phyloP scores from a whole-genome alignment of 257 asterid genomes.

The Solanum ahanhuiri region DNA sequence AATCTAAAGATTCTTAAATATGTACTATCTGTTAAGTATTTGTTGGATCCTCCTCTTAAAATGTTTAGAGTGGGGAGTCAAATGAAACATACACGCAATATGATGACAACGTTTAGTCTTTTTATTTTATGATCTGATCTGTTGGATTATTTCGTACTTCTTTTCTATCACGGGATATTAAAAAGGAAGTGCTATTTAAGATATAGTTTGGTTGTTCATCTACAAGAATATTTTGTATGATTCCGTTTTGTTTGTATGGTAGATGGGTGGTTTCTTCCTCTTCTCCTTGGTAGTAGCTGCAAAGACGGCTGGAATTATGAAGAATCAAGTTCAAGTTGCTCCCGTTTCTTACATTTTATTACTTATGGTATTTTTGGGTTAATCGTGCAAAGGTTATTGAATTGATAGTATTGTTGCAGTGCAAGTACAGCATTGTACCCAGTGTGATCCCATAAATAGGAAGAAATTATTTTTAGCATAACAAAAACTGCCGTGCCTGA shows the following conservation, averaged over 20 bases:
- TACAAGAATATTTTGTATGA: neutral
- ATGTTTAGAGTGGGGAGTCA: neutral
- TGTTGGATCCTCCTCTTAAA: neutral
- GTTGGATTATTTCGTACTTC: neutral
- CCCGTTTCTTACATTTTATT: neutral
- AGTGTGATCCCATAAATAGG: neutral
- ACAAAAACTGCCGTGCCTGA: too few species aligned
- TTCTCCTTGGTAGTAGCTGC: constrained; percentile 53
- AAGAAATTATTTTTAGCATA: too few species aligned
- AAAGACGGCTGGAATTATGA: neutral
- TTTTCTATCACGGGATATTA: neutral
- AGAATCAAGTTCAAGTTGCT: neutral
- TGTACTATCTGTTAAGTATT: neutral
- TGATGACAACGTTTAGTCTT: neutral
- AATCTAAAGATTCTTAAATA: neutral
- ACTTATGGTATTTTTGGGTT: neutral
- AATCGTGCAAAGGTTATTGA: neutral
- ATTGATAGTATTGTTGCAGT: neutral
- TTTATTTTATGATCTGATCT: neutral
- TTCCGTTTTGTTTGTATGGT: neutral
- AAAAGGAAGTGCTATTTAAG: neutral
- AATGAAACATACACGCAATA: neutral
- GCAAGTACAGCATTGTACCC: neutral
- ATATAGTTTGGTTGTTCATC: neutral
- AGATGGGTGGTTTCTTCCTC: constrained; percentile 71